These are phyloP conservation scores for Ophiostoma triangulosporum DNA, from an alignment of 2,329 filamentous ascomycete genomes.

Conservation along the genomic window DNA sequence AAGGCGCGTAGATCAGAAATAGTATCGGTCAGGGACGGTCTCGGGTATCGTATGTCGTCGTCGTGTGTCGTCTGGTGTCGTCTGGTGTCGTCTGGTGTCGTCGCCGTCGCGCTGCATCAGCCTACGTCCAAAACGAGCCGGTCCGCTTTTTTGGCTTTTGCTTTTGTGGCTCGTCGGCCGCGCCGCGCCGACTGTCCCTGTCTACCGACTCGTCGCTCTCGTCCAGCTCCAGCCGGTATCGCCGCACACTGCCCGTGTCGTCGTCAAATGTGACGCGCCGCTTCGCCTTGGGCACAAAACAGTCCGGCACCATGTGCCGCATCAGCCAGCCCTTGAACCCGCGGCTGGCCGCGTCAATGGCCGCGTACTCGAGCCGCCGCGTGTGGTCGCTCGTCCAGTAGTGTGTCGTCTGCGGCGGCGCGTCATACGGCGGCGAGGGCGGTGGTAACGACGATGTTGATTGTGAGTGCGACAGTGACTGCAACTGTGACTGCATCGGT, in stretches of 20 bases:
- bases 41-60: no score
- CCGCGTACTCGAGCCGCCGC: constrained; percentile 49
- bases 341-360: constrained; percentile 47
- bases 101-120: not conserved
- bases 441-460: constrained; percentile 14
- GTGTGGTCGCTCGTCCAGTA: constrained; percentile 56
- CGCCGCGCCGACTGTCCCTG: constrained; percentile 12
- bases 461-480: no score
- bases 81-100: not conserved
- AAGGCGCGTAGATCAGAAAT: not conserved
- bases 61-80: not conserved
- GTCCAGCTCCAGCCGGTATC: constrained; percentile 47
- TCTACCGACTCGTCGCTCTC: constrained; percentile 29
- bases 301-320: constrained; percentile 45
- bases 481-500: no score
- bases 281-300: constrained; percentile 38
- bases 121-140: not conserved
- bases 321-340: constrained; percentile 48
- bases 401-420: constrained; percentile 45
- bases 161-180: no score
- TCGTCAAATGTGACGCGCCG: constrained; percentile 44
- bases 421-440: constrained; percentile 18
- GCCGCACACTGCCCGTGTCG: constrained; percentile 47
- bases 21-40: no score
- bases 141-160: not conserved